Evolutionary conservation across 2,329 filamentous ascomycete genomes (phyloP).

Genomic region (Davidsoniella neocaledoniae): DNA sequence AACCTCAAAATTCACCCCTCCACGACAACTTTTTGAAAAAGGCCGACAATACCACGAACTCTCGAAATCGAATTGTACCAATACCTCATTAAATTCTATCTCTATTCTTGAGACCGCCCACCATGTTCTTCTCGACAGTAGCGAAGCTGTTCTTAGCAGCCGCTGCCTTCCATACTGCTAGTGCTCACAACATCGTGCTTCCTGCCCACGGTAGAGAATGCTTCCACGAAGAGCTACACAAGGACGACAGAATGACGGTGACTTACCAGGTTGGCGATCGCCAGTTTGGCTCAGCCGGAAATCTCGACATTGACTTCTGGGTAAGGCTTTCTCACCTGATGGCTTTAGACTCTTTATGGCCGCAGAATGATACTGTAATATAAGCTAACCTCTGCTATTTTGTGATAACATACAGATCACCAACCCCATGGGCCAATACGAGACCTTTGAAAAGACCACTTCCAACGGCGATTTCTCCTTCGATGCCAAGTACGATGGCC

Average conservation of each 20-base stretch:
- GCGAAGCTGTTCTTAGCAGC: conserved; percentile 27
- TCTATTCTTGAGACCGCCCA: conserved; percentile 10
- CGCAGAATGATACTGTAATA: not conserved
- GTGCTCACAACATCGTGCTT: conserved; percentile 91
- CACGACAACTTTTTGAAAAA: not conserved
- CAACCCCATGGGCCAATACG: conserved; percentile 58
- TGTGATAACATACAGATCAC: conserved; percentile 40
- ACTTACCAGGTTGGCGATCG: conserved; percentile 96
- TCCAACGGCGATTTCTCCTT: conserved; percentile 92
- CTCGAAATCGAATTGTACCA: too few species aligned
- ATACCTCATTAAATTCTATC: not conserved
- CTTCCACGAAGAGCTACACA: conserved; percentile 86
- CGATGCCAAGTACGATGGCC: conserved; percentile 67
- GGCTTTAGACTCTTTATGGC: not conserved
- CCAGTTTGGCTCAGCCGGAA: conserved; percentile 87
- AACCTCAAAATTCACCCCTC: not conserved
- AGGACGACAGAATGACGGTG: conserved; percentile 95
- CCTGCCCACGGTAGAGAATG: conserved; percentile 88
- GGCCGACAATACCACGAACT: not conserved
- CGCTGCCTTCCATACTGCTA: conserved; percentile 36
- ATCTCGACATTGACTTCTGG: conserved; percentile 96
- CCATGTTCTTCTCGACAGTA: conserved; percentile 28
- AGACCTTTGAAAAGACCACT: conserved; percentile 63
- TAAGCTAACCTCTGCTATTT: not conserved
- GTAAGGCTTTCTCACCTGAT: conserved; percentile 30